A percentile compares a stretch with the other conserved stretches of the same genome.
Evolutionary conservation across 257 asterid genomes (phyloP).

Genomic region (Lithospermum erythrorhizon): DNA sequence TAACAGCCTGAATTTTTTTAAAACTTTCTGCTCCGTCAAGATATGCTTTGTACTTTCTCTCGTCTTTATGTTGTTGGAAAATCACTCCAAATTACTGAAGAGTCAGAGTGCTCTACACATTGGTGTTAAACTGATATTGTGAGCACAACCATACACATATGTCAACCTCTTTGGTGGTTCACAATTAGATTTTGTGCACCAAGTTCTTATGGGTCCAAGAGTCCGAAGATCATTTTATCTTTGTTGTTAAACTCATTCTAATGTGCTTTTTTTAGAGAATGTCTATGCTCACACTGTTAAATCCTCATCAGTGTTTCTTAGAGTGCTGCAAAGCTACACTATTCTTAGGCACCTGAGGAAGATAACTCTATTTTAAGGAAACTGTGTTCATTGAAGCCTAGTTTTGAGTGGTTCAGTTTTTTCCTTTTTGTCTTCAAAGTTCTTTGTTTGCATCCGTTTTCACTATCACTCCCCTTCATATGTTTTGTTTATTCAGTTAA

Average conservation of each 20-base stretch:
- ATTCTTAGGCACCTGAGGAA: neutral
- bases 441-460: too few species aligned
- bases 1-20: neutral
- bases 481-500: too few species aligned
- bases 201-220: neutral
- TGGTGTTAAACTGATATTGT: neutral
- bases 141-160: neutral
- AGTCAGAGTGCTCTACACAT: neutral
- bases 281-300: neutral
- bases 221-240: neutral
- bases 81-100: neutral
- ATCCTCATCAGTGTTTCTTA: neutral
- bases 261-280: neutral
- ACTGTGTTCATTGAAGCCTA: neutral
- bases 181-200: too few species aligned
- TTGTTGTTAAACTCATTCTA: neutral
- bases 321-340: neutral
- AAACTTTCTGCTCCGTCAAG: neutral
- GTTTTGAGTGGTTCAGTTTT: neutral
- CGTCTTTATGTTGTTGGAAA: neutral
- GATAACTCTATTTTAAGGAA: neutral
- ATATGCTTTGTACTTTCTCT: too few species aligned
- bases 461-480: neutral
- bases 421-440: too few species aligned
- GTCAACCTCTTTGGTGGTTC: neutral